A percentile compares a stretch with the other conserved stretches of the same genome.
These are phyloP conservation scores for Ceraceosorus guamensis DNA, from an alignment of 1,284 basidiomycete genomes.

Conservation along the genomic window DNA sequence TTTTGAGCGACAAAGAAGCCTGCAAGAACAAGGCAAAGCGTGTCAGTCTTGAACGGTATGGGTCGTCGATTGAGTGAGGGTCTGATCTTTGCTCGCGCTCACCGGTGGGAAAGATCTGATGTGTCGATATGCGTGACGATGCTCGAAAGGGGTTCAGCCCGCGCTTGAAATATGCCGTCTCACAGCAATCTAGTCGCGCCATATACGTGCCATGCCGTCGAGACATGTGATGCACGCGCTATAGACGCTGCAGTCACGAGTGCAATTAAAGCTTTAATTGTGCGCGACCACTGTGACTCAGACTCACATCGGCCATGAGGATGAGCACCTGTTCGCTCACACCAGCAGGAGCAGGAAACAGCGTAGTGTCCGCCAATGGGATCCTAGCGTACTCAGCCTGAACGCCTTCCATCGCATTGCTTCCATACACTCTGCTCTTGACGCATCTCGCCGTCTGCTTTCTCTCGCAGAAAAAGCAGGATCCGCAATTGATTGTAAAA, in stretches of 20 bases:
- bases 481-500: constrained; percentile 69
- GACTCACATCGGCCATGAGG: constrained; percentile 64
- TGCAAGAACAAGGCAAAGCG: not conserved
- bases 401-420: constrained; percentile 64
- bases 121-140: not conserved
- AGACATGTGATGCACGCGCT: too few species aligned
- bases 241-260: too few species aligned
- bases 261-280: not conserved
- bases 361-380: constrained; percentile 69
- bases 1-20: constrained; percentile 66
- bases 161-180: too few species aligned
- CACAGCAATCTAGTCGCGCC: too few species aligned
- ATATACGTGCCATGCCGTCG: too few species aligned
- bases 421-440: constrained; percentile 64
- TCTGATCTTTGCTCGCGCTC: not conserved
- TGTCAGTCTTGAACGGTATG: not conserved
- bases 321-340: constrained; percentile 52
- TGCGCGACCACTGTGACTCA: not conserved
- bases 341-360: constrained; percentile 59
- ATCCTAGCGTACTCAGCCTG: constrained; percentile 78
- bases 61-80: not conserved
- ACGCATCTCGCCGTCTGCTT: constrained; percentile 71
- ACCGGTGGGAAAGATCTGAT: constrained; percentile 30
- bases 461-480: constrained; percentile 59
- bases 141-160: not conserved